A percentile compares a stretch with the other conserved stretches of the same genome.
Evolutionary conservation across 2,329 filamentous ascomycete species (phyloP).

Genomic region (Penicillium sp.): DNA sequence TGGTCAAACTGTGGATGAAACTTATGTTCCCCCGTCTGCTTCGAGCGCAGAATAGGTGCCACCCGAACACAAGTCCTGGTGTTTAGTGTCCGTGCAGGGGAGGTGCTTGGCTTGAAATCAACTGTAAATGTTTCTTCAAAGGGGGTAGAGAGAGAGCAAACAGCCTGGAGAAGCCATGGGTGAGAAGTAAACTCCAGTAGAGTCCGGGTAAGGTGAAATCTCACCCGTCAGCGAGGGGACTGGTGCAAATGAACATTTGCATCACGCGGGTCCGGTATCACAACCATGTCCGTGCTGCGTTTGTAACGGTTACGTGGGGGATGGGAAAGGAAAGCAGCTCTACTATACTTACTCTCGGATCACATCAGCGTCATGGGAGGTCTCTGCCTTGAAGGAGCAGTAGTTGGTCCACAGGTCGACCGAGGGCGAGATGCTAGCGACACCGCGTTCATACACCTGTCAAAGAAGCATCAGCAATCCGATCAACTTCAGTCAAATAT

Average conservation of each 20-base stretch:
- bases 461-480: too few relatives aligned
- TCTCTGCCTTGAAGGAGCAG: constrained; percentile 95
- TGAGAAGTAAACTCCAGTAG: constrained; percentile 43
- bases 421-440: constrained; percentile 83
- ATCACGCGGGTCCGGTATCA: too few relatives aligned
- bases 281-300: constrained; percentile 32
- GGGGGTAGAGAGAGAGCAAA: too few relatives aligned
- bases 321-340: constrained; percentile 58
- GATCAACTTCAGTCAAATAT: too few relatives aligned
- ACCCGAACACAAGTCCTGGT: too few relatives aligned
- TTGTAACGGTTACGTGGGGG: constrained; percentile 47
- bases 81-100: too few relatives aligned
- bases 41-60: too few relatives aligned
- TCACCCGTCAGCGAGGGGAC: constrained; percentile 48
- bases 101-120: too few relatives aligned
- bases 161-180: constrained; percentile 45
- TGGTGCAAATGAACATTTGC: too few relatives aligned
- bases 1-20: too few relatives aligned
- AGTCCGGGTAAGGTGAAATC: constrained; percentile 44
- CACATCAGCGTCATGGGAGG: constrained; percentile 83
- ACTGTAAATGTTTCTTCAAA: too few relatives aligned
- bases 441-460: constrained; percentile 87
- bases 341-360: constrained; percentile 96
- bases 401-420: constrained; percentile 97
- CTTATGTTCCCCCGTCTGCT: too few relatives aligned